Evolutionary conservation across 108 stramenopile genomes (phyloP).

Genomic region (Cyclotella atomus): DNA sequence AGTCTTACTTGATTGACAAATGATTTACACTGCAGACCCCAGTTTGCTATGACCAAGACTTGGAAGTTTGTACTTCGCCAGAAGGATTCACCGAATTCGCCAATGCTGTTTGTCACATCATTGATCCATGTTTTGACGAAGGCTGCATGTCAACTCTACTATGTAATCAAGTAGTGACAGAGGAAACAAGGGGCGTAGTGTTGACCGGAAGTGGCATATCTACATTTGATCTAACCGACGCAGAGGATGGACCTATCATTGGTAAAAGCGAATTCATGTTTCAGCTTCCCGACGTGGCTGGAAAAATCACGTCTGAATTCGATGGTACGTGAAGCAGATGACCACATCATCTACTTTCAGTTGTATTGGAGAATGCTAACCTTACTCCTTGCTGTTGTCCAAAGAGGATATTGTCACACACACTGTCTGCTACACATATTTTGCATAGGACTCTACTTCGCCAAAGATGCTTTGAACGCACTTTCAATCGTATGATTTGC

Average conservation of each 20-base stretch:
- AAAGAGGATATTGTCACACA: constrained; percentile 3
- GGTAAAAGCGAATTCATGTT: not conserved
- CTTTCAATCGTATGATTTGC: too few species aligned
- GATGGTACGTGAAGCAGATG: too few species aligned
- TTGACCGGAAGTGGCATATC: not conserved
- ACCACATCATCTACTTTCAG: too few species aligned
- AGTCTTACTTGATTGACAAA: not conserved
- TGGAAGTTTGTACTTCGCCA: not conserved
- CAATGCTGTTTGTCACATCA: not conserved
- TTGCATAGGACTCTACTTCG: too few species aligned
- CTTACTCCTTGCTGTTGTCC: too few species aligned
- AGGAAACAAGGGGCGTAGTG: not conserved
- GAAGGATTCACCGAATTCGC: not conserved
- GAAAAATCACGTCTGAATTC: constrained; percentile 3
- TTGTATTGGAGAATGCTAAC: too few species aligned
- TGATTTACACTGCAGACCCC: not conserved
- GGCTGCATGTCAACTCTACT: not conserved
- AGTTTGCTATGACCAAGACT: not conserved
- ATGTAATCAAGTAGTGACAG: constrained; percentile 3
- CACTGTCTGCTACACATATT: constrained; percentile 1
- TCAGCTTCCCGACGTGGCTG: not conserved
- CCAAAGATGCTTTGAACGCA: too few species aligned
- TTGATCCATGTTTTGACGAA: constrained; percentile 5
- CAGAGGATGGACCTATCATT: not conserved
- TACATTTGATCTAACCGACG: not conserved